A percentile compares a stretch with the other conserved stretches of the same genome.
Evolutionary conservation across 1,284 basidiomycete species (phyloP).

Genomic region (Calocybe gambosa): DNA sequence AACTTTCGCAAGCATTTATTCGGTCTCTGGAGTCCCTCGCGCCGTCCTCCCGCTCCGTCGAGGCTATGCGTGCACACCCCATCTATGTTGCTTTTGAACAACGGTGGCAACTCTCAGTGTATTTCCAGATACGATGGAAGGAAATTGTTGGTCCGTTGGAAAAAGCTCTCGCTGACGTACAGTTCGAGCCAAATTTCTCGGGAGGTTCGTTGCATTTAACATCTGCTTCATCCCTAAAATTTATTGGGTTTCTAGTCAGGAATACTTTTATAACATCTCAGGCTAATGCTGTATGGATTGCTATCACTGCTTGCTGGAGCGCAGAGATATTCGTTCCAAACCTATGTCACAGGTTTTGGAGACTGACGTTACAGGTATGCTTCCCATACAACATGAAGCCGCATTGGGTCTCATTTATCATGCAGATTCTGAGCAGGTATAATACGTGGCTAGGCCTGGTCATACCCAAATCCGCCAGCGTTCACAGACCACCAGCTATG

Average conservation of each 20-base stretch:
- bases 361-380: conserved; percentile 75
- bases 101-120: conserved; percentile 94
- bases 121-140: conserved; percentile 98
- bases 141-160: conserved; percentile 81
- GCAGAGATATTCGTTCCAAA: conserved; percentile 80
- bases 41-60: conserved; percentile 66
- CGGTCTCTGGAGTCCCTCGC: conserved; percentile 78
- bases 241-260: conserved; percentile 18
- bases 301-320: conserved; percentile 78
- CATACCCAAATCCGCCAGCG: conserved; percentile 19
- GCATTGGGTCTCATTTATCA: conserved; percentile 6
- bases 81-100: conserved; percentile 71
- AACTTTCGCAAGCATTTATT: conserved; percentile 81
- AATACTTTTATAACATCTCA: conserved; percentile 53
- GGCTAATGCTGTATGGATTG: conserved; percentile 64
- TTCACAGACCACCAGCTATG: conserved; percentile 9
- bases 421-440: conserved; percentile 73
- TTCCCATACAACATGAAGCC: conserved; percentile 1
- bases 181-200: conserved; percentile 34
- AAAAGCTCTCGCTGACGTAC: conserved; percentile 45
- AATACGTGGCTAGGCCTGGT: conserved; percentile 62
- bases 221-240: not conserved
- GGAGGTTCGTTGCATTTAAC: conserved; percentile 28
- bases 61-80: conserved; percentile 66
- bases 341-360: conserved; percentile 81